Percentiles rank a stretch among this genome's conserved stretches.
Evolutionary conservation across 768 basidiomycete species (phyloP).

Genomic region (Lactarius hengduanensis): DNA sequence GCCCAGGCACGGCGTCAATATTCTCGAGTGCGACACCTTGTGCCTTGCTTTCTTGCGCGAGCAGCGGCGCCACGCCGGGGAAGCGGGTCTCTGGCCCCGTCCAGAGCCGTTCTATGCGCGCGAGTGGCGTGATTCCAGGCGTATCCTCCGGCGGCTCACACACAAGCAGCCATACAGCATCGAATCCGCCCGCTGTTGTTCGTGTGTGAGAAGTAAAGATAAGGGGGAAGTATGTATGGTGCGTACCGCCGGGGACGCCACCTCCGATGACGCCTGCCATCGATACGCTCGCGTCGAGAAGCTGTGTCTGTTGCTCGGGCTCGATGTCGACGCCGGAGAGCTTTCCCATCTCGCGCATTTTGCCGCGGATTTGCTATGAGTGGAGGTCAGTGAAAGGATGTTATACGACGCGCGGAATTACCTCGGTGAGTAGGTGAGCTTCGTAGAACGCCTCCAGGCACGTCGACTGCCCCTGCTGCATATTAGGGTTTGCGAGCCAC

Average conservation of each 20-base stretch:
- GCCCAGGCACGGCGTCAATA: slow-evolving; percentile 40
- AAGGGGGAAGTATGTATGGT: slow-evolving; percentile 1
- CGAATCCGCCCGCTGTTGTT: slow-evolving; percentile 88
- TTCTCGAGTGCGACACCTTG: slow-evolving; percentile 65
- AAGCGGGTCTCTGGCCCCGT: slow-evolving; percentile 39
- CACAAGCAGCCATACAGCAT: slow-evolving; percentile 93
- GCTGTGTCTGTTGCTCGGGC: slow-evolving; percentile 78
- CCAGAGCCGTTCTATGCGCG: slow-evolving; percentile 71
- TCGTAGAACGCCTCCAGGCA: slow-evolving; percentile 57
- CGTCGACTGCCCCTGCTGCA: slow-evolving; percentile 41
- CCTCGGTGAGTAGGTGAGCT: slow-evolving; percentile 59
- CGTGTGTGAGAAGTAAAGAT: not conserved
- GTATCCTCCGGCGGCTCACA: slow-evolving; percentile 52
- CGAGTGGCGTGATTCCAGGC: slow-evolving; percentile 47
- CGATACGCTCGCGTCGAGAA: slow-evolving; percentile 74
- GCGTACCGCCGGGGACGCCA: slow-evolving; percentile 92
- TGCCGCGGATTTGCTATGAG: slow-evolving; percentile 65
- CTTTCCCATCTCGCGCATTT: slow-evolving; percentile 84
- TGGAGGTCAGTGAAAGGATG: not conserved
- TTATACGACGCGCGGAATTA: slow-evolving; percentile 31
- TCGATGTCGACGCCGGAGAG: slow-evolving; percentile 83
- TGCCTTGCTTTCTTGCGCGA: slow-evolving; percentile 64
- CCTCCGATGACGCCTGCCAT: slow-evolving; percentile 89
- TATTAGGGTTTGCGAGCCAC: slow-evolving; percentile 62
- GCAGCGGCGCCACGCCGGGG: slow-evolving; percentile 68